Conservation (phyloP, 305 asterid genomes). For the Fraxinus sp. region DNA sequence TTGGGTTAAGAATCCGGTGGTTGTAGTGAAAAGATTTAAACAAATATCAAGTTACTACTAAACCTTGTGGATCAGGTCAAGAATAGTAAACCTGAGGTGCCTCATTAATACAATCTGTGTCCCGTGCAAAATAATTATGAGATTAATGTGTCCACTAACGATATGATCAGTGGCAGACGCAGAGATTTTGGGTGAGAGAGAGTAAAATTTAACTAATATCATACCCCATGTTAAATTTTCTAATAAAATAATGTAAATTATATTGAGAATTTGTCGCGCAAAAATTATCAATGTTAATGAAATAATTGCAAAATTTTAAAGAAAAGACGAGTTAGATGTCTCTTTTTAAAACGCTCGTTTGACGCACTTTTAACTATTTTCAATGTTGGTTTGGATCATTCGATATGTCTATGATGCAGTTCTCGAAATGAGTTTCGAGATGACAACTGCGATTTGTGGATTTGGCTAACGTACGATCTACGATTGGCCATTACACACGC, state of each 20-base stretch:
- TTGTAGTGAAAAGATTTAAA: not conserved
- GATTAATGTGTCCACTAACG: not conserved
- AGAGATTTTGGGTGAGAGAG: not conserved
- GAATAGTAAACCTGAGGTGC: not conserved
- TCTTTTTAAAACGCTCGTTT: not conserved
- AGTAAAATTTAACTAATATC: not conserved
- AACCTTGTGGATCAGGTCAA: not conserved
- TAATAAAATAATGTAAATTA: too few species aligned
- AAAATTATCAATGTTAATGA: not conserved
- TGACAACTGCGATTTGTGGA: not conserved
- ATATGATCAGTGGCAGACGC: not conserved
- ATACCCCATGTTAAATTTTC: not conserved
- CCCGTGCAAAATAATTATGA: not conserved
- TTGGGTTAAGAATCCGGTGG: not conserved
- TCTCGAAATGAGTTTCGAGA: not conserved
- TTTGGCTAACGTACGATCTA: not conserved
- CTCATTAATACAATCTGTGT: not conserved
- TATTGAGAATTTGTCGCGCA: not conserved
- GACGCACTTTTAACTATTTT: not conserved
- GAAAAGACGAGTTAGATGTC: not conserved
- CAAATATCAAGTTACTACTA: not conserved
- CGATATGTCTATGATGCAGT: not conserved
- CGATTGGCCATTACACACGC: not conserved
- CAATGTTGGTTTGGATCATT: not conserved
- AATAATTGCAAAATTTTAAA: too few species aligned